phyloP scores from a whole-genome alignment of 2,329 filamentous ascomycete genomes.

The Tolypocladium paradoxum region DNA sequence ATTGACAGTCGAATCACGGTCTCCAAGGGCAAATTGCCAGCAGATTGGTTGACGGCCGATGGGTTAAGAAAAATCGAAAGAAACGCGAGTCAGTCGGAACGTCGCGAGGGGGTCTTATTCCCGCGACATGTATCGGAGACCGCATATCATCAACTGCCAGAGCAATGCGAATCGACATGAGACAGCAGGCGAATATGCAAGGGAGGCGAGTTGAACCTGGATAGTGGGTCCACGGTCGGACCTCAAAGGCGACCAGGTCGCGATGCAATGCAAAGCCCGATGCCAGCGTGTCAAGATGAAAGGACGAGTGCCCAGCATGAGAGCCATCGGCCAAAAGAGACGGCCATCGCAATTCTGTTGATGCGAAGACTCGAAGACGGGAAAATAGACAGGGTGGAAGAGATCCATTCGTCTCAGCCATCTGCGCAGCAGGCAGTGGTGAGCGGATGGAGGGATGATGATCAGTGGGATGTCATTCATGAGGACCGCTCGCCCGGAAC shows the following conservation, averaged over 20 bases:
- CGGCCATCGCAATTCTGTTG: background rate
- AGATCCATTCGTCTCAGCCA: slow-evolving; percentile 5
- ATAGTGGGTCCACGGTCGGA: background rate
- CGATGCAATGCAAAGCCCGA: background rate
- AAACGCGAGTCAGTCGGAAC: background rate
- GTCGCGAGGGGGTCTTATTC: slow-evolving; percentile 2
- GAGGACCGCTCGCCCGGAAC: slow-evolving; percentile 38
- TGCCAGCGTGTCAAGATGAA: background rate
- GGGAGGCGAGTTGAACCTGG: background rate
- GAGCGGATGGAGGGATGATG: background rate
- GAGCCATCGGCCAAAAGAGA: background rate
- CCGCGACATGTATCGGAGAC: slow-evolving; percentile 12
- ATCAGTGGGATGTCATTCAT: slow-evolving; percentile 55
- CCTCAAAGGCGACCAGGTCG: background rate
- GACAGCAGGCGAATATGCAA: slow-evolving; percentile 10
- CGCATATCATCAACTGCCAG: slow-evolving; percentile 8
- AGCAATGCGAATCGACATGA: slow-evolving; percentile 10
- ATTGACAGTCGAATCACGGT: background rate
- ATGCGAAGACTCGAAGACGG: background rate
- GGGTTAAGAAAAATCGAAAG: background rate
- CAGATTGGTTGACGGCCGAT: background rate
- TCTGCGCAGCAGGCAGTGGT: slow-evolving; percentile 16
- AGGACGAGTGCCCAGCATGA: background rate
- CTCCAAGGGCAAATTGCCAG: background rate
- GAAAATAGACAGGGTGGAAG: background rate